Base-by-base conservation (phyloP, 78 protist species). In the Creolimax fragrantissima region DNA sequence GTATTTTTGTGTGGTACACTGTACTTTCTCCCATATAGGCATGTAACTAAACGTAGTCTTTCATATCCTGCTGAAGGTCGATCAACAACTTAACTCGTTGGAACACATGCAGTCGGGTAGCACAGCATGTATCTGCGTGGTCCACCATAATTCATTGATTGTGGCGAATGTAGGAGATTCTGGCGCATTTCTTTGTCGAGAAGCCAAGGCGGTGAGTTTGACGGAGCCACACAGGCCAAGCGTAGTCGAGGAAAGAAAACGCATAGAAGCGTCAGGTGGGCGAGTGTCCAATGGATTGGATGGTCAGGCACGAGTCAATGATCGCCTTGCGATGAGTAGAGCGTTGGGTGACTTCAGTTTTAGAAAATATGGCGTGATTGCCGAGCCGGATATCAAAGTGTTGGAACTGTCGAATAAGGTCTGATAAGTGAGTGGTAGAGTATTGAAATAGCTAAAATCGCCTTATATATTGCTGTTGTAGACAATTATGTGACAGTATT, bases 271-370 rank as follows among this genome's bases (percentile, higher is more conserved):
- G 44, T 4, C 41, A 43, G 89, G 89, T 5, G 89, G 89, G 3
- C 4, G 17, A n/a, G 89, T 85, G 45, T 43, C 41, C 5, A 6
- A 3, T 7, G 89, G 17, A 3, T 4, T 41, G 39, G 43, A 41
- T 41, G 44, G 47, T 3, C n/a, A 32, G 37, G 43, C 43, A 11
- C 5, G 89, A 6, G 47, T 85, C 17, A 5, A 11, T 35, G 89
- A 39, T 11, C 11, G 89, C 3, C 89, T 85, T 3, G 89, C 89
- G 5, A 85, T 85, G 89, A 85, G 89, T 41, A 43, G 89, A 7
- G 43, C 89, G 42, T 3, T 85, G 5, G 89, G 89, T 11, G 89
- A 85, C 89, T 4, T 4, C 5, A 5, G 11, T 35, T 41, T 85
- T 4, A 3, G 42, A 4, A 24, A 4, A 45, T 85, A 35, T 35